phyloP scores from a whole-genome alignment of 2,329 filamentous ascomycete species.

The Pseudophaeomoniella oleicola region DNA sequence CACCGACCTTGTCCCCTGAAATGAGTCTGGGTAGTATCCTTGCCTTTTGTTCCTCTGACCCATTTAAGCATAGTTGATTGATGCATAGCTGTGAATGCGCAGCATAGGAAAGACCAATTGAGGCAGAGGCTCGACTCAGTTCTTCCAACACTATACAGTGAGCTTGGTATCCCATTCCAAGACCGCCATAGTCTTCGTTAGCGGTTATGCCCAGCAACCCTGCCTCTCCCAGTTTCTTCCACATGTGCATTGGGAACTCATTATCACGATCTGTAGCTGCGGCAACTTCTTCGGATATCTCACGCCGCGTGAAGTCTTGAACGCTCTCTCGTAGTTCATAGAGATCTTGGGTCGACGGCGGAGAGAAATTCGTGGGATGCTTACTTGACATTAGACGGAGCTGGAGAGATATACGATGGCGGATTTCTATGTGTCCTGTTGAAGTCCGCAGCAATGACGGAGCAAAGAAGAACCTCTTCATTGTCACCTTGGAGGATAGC shows the following conservation, averaged over 20 bases:
- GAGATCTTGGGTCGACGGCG: constrained; percentile 59
- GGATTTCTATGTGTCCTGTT: too few species aligned
- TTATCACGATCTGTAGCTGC: constrained; percentile 72
- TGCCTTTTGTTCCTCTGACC: constrained; percentile 60
- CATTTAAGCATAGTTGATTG: constrained; percentile 91
- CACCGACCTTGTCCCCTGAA: constrained; percentile 67
- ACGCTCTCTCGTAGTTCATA: constrained; percentile 69
- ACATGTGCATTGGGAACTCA: constrained; percentile 81
- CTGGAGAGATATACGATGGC: too few species aligned
- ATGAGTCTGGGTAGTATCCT: constrained; percentile 70
- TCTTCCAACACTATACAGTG: constrained; percentile 95
- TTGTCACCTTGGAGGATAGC: too few species aligned
- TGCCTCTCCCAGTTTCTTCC: constrained; percentile 82
- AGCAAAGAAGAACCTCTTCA: too few species aligned
- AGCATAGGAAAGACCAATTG: constrained; percentile 80
- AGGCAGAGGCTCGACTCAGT: constrained; percentile 66
- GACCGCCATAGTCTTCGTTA: constrained; percentile 77
- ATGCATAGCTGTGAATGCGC: constrained; percentile 94
- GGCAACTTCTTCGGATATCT: constrained; percentile 74
- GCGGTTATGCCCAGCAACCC: constrained; percentile 87
- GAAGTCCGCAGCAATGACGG: too few species aligned
- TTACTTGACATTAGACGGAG: constrained; percentile 24
- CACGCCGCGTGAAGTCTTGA: constrained; percentile 78
- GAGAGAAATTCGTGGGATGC: constrained; percentile 48
- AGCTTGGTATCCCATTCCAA: constrained; percentile 90